phyloP scores from a whole-genome alignment of 78 protist genomes.

The Isochrysis galbana region DNA sequence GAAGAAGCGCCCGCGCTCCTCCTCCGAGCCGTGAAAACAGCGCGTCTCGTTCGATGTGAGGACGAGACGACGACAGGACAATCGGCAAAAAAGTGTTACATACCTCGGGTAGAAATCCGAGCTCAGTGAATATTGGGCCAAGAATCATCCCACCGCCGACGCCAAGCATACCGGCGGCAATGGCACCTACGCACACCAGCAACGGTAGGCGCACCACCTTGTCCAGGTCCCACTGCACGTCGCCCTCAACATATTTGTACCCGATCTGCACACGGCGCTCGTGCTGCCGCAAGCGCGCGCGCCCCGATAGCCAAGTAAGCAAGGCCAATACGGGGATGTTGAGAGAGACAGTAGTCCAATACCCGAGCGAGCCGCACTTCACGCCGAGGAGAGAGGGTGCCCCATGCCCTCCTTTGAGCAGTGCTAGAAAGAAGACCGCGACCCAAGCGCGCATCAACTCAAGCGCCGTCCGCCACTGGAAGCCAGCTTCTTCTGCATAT shows the following conservation, averaged over 20 bases:
- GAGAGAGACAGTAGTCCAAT: not conserved
- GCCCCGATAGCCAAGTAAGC: not conserved
- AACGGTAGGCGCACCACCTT: not conserved
- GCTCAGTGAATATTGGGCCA: not conserved
- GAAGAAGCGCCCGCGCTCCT: too few relatives aligned
- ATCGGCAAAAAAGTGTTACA: not conserved
- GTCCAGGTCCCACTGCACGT: not conserved
- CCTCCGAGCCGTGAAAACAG: too few relatives aligned
- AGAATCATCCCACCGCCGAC: constrained; percentile 23
- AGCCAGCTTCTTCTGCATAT: not conserved
- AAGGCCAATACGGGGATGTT: not conserved
- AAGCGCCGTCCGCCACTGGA: not conserved
- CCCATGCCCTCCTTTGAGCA: constrained; percentile 24
- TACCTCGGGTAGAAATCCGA: not conserved
- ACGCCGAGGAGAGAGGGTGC: not conserved
- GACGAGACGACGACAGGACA: too few relatives aligned
- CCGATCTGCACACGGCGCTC: not conserved
- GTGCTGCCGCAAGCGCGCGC: not conserved
- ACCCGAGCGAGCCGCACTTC: not conserved
- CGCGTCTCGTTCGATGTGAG: too few relatives aligned
- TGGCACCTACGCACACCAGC: not conserved
- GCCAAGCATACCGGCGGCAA: constrained; percentile 9
- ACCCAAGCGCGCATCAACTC: not conserved
- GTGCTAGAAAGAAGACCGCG: not conserved
- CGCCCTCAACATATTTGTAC: not conserved